A percentile compares a stretch with the other conserved stretches of the same genome.
phyloP scores from a whole-genome alignment of 305 asterid genomes.

The Fraxinus ornus region DNA sequence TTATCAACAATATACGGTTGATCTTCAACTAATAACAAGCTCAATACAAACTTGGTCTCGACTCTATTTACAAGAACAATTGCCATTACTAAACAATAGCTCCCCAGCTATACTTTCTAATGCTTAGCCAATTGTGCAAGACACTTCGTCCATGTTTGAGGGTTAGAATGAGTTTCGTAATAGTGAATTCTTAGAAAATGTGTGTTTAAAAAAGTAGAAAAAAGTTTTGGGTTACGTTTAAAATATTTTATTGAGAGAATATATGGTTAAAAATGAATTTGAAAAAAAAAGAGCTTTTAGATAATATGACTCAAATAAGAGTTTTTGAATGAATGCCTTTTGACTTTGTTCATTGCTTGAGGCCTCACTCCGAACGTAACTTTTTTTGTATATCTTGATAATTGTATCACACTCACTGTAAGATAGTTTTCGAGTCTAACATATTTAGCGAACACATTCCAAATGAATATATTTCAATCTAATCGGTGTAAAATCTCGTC shows the following conservation, averaged over 20 bases:
- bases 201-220: too few species aligned
- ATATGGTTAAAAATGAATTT: too few species aligned
- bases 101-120: not conserved
- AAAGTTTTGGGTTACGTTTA: too few species aligned
- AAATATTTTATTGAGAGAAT: too few species aligned
- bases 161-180: too few species aligned
- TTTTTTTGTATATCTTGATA: constrained; percentile 60
- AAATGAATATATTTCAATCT: constrained; percentile 2
- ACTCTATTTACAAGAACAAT: constrained; percentile 12
- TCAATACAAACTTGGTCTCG: not conserved
- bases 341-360: constrained; percentile 64
- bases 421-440: constrained; percentile 62
- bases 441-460: constrained; percentile 85
- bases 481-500: constrained; percentile 48
- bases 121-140: constrained; percentile 39
- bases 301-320: too few species aligned
- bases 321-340: constrained; percentile 40
- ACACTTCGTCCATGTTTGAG: constrained; percentile 33
- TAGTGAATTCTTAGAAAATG: too few species aligned
- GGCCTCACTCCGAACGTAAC: constrained; percentile 72
- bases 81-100: not conserved
- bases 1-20: not conserved
- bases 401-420: constrained; percentile 65
- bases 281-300: too few species aligned
- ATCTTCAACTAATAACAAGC: not conserved